phyloP scores from a whole-genome alignment of 2,329 filamentous ascomycete genomes.

The Conoideocrella luteorostrata region DNA sequence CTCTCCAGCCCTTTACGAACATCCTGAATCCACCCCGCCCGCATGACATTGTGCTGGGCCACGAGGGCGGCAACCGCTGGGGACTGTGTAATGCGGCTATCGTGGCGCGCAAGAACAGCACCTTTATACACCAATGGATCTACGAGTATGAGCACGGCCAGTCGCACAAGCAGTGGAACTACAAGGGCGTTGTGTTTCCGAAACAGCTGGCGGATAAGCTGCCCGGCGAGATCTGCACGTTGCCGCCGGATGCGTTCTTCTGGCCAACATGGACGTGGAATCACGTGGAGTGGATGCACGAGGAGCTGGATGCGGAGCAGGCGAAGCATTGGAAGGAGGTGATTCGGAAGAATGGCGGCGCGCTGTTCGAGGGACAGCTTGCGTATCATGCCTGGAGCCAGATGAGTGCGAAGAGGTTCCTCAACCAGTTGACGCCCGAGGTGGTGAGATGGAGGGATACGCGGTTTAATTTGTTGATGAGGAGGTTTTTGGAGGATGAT shows the following conservation, averaged over 20 bases:
- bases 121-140: conserved; percentile 11
- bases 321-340: conserved; percentile 6
- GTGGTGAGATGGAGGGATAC: conserved; percentile 10
- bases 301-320: conserved; percentile 5
- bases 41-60: conserved; percentile 10
- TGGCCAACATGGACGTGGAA: conserved; percentile 14
- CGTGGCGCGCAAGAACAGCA: conserved; percentile 12
- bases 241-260: conserved; percentile 12
- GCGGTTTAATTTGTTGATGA: conserved; percentile 13
- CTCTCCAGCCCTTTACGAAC: conserved; percentile 8
- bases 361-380: conserved; percentile 12
- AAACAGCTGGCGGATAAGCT: conserved; percentile 4
- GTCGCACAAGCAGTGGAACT: conserved; percentile 5
- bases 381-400: conserved; percentile 15
- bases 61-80: conserved; percentile 11
- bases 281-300: conserved; percentile 14
- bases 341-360: conserved; percentile 10
- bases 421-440: conserved; percentile 6
- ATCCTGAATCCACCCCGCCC: conserved; percentile 7
- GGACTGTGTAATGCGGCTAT: conserved; percentile 13
- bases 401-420: conserved; percentile 4
- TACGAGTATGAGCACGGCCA: conserved; percentile 4
- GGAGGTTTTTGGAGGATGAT: conserved; percentile 13
- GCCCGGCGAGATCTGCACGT: conserved; percentile 8
- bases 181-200: conserved; percentile 9